A percentile compares a stretch with the other conserved stretches of the same genome.
Conservation (phyloP, 495 filamentous ascomycete genomes). For the Rhypophila decipiens region DNA sequence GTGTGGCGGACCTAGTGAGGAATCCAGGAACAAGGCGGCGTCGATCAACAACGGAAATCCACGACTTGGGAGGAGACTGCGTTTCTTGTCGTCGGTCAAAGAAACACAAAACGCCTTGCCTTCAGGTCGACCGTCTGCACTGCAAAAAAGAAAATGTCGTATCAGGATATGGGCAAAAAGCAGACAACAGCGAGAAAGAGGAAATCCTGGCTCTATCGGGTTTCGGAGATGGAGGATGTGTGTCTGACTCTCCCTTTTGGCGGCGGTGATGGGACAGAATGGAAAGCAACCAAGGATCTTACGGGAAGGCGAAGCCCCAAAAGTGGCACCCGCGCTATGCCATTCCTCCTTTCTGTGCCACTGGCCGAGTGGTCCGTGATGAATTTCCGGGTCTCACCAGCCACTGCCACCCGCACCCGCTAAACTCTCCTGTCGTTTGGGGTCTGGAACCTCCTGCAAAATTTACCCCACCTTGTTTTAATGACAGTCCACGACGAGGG, state of each 20-base stretch:
- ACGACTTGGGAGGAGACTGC: slow-evolving; percentile 5
- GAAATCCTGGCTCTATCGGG: too few species aligned
- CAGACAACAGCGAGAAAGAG: too few species aligned
- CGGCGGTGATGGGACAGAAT: neutral
- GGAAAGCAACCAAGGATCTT: neutral
- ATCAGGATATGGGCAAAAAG: neutral
- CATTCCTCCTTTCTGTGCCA: neutral
- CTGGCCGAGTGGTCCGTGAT: neutral
- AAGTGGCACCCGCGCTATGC: neutral
- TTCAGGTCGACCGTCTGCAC: slow-evolving; percentile 1
- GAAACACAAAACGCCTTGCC: slow-evolving; percentile 2
- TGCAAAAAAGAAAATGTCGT: neutral
- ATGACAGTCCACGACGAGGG: too few species aligned
- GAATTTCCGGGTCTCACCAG: neutral
- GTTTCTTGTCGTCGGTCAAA: slow-evolving; percentile 6
- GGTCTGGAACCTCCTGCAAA: too few species aligned
- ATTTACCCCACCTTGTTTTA: neutral
- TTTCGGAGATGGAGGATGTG: too few species aligned
- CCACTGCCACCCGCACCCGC: neutral
- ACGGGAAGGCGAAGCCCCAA: neutral
- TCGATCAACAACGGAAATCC: slow-evolving; percentile 19
- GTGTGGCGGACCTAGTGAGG: slow-evolving; percentile 2
- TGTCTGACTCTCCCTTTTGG: neutral
- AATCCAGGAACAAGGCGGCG: slow-evolving; percentile 3
- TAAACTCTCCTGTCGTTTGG: too few species aligned